Evolutionary conservation across 2,329 filamentous ascomycete genomes (phyloP).

Genomic region (Trichoderma atroviride): DNA sequence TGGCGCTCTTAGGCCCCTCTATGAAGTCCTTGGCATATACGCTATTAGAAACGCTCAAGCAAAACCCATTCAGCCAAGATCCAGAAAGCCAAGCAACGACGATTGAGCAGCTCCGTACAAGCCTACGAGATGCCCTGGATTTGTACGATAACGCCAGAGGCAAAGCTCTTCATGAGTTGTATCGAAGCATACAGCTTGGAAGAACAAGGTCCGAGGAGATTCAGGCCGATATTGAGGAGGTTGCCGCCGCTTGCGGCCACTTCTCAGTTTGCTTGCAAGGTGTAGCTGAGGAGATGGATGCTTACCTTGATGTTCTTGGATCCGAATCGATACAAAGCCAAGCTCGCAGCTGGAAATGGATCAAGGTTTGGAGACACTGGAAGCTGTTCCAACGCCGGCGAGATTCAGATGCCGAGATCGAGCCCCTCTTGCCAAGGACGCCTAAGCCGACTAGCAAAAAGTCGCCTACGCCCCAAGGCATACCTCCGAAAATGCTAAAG

Average conservation of each 20-base stretch:
- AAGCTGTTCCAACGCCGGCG: constrained; percentile 14
- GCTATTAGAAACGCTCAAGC: constrained; percentile 82
- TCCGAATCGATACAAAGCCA: constrained; percentile 69
- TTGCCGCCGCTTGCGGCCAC: constrained; percentile 95
- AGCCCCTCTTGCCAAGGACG: constrained; percentile 45
- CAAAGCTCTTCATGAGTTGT: constrained; percentile 76
- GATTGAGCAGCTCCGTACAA: constrained; percentile 78
- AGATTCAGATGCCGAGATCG: constrained; percentile 47
- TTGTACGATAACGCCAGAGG: constrained; percentile 77
- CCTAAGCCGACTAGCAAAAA: constrained; percentile 53
- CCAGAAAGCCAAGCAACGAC: constrained; percentile 70
- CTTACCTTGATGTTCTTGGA: constrained; percentile 81
- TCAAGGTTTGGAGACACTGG: constrained; percentile 67
- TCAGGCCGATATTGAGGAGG: constrained; percentile 93
- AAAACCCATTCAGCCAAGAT: constrained; percentile 76
- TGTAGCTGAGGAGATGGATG: constrained; percentile 86
- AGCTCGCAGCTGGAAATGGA: constrained; percentile 76
- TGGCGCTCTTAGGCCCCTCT: constrained; percentile 83
- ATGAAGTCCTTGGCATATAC: constrained; percentile 97
- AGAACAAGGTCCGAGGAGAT: constrained; percentile 70
- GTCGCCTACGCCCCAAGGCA: constrained; percentile 58
- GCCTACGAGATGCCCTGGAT: constrained; percentile 76
- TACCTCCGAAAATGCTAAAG: constrained; percentile 56
- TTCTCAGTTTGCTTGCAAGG: constrained; percentile 91
- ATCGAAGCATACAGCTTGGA: constrained; percentile 75